Evolutionary conservation across 352 stramenopile genomes (phyloP).

Genomic region (Globisporangium cederbergense): DNA sequence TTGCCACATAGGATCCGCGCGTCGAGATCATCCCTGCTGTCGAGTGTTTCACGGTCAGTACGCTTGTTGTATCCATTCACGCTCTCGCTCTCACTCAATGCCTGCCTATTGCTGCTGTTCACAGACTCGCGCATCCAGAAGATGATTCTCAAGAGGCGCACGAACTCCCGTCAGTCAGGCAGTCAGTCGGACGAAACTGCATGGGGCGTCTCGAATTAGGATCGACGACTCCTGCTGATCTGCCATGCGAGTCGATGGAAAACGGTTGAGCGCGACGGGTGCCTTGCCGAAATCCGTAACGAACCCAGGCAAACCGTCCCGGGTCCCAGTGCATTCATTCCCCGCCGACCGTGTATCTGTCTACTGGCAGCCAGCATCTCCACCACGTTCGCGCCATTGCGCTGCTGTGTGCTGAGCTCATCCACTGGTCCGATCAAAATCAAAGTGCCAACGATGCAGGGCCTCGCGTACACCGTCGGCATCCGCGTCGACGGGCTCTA

Average conservation of each 20-base stretch:
- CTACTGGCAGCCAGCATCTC: not conserved
- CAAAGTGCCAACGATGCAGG: slow-evolving; percentile 10
- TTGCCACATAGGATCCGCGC: too few relatives aligned
- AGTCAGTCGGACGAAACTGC: not conserved
- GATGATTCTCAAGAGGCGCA: not conserved
- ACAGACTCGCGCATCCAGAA: too few relatives aligned
- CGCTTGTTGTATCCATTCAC: not conserved
- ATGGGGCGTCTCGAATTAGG: not conserved
- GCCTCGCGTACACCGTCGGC: slow-evolving; percentile 29
- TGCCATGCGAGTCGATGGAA: too few relatives aligned
- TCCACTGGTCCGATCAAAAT: not conserved
- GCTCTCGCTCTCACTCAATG: not conserved
- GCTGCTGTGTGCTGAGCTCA: not conserved
- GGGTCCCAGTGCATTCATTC: too few relatives aligned
- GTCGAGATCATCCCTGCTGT: not conserved
- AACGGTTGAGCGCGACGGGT: too few relatives aligned
- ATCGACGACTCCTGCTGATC: too few relatives aligned
- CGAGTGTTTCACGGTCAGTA: not conserved
- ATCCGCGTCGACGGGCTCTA: slow-evolving; percentile 78
- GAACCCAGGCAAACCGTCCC: too few relatives aligned
- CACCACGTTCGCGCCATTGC: not conserved
- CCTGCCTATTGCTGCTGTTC: too few relatives aligned
- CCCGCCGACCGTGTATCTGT: too few relatives aligned
- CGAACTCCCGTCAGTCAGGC: too few relatives aligned
- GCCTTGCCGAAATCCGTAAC: too few relatives aligned